Conservation (phyloP, 2,329 filamentous ascomycete genomes). For the Botrytis hyacinthi region DNA sequence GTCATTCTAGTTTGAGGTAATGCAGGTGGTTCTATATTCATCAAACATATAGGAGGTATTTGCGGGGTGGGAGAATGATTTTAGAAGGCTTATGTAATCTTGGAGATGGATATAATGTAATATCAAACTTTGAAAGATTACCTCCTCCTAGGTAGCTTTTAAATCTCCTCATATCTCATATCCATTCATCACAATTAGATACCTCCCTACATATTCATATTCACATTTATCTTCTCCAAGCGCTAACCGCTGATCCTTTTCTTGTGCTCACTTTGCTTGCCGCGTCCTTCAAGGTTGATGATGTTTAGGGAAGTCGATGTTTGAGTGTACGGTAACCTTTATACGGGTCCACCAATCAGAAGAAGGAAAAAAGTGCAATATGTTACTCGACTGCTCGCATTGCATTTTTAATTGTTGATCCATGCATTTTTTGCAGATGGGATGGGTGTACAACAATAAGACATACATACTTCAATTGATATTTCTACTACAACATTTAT, state of each 20-base stretch:
- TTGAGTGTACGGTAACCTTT: constrained; percentile 1
- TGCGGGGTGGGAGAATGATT: neutral
- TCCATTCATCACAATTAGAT: no score
- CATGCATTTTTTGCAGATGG: constrained; percentile 10
- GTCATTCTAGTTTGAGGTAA: neutral
- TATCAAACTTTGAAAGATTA: no score
- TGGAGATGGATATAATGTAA: neutral
- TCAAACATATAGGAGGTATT: neutral
- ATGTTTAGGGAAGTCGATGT: neutral
- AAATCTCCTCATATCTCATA: neutral
- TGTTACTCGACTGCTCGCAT: constrained; percentile 6
- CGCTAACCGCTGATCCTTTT: neutral
- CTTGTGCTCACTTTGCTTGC: neutral
- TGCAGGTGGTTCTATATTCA: neutral
- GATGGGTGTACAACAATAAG: neutral
- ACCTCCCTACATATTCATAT: neutral
- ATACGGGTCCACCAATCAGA: neutral
- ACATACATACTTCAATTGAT: neutral
- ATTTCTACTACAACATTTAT: neutral
- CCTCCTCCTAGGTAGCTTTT: no score
- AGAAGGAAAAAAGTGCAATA: neutral
- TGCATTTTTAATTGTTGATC: constrained; percentile 1
- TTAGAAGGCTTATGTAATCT: neutral
- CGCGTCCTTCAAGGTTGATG: neutral
- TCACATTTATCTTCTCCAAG: neutral